Percentiles rank a stretch among this genome's conserved stretches.
Evolutionary conservation across 345 rosid species (phyloP).

Genomic region (Angophora floribunda): DNA sequence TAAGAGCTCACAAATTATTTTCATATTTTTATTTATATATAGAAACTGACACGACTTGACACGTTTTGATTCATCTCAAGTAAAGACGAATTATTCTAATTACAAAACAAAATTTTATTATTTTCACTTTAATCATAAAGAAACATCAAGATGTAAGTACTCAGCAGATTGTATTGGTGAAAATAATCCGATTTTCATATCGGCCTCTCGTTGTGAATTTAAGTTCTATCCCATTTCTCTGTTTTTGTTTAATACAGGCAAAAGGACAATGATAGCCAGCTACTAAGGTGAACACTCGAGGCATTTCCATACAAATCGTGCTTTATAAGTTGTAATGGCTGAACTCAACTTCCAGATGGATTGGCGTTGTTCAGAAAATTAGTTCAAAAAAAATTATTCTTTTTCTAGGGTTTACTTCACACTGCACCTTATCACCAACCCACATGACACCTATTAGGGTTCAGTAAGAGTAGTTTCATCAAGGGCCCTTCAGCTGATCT

Average conservation of each 20-base stretch:
- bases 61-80: neutral
- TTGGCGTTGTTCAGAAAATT: neutral
- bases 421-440: neutral
- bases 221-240: neutral
- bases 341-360: neutral
- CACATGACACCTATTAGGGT: neutral
- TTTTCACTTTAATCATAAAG: neutral
- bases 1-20: neutral
- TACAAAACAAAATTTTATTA: neutral
- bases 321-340: neutral
- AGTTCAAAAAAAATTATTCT: neutral
- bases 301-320: neutral
- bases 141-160: neutral
- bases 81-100: accelerated
- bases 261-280: neutral
- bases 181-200: neutral
- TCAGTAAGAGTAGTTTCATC: neutral
- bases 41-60: neutral
- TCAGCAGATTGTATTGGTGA: neutral
- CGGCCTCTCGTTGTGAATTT: neutral
- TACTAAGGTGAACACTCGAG: neutral
- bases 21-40: neutral
- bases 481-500: neutral
- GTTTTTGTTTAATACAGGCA: neutral
- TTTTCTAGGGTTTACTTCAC: neutral